Percentiles rank a stretch among this genome's conserved stretches.
These are phyloP conservation scores for Penicillium sp. DNA, from an alignment of 2,329 filamentous ascomycete species.

Conservation along the genomic window DNA sequence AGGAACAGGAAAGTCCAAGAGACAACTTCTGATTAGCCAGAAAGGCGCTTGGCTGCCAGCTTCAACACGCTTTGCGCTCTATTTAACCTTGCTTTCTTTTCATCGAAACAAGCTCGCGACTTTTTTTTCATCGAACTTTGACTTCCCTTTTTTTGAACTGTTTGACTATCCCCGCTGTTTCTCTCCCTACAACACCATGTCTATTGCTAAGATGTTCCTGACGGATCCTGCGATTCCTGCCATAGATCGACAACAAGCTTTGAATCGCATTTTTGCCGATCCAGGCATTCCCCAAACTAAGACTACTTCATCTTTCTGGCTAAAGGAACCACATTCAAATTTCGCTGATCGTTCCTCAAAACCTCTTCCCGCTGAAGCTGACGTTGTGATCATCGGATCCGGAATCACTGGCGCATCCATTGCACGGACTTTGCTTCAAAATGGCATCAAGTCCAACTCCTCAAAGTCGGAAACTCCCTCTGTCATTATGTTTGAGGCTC, in stretches of 20 bases:
- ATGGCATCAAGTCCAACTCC: neutral
- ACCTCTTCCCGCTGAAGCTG: constrained; percentile 28
- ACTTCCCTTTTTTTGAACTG: neutral
- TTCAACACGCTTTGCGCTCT: neutral
- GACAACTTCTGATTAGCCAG: constrained; percentile 13
- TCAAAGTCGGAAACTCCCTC: constrained; percentile 11
- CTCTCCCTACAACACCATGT: constrained; percentile 20
- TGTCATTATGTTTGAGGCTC: constrained; percentile 36
- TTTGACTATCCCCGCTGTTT: neutral
- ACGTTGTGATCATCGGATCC: constrained; percentile 37
- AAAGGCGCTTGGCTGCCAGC: neutral
- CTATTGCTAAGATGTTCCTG: constrained; percentile 26
- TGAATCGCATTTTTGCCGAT: constrained; percentile 29
- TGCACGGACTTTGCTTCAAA: constrained; percentile 28
- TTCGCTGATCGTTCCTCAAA: constrained; percentile 25
- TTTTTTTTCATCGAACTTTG: neutral
- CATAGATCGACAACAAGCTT: constrained; percentile 26
- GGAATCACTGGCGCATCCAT: constrained; percentile 34
- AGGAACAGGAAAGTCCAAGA: constrained; percentile 21
- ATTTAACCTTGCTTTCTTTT: constrained; percentile 4
- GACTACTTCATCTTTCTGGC: constrained; percentile 42
- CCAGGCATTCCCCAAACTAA: constrained; percentile 30
- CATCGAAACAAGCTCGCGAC: neutral
- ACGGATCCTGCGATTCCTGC: constrained; percentile 20
- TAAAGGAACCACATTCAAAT: constrained; percentile 25